Evolutionary conservation across 768 basidiomycete species (phyloP).

Genomic region (Rhizopogon sp.): DNA sequence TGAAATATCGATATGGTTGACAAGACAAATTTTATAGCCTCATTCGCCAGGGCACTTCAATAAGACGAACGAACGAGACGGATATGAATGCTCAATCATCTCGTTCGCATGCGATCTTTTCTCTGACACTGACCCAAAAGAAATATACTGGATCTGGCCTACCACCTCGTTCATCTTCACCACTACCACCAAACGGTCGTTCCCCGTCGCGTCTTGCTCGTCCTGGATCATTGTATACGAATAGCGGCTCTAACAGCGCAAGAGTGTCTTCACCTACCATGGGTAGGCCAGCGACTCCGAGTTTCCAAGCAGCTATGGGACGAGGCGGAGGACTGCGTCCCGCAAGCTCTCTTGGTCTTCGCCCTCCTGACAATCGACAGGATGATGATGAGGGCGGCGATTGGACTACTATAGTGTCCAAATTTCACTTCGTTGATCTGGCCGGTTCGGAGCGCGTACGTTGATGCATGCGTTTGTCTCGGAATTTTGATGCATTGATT

Average conservation of each 20-base stretch:
- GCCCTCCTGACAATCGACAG: constrained; percentile 43
- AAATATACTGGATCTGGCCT: constrained; percentile 68
- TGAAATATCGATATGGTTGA: constrained; percentile 1
- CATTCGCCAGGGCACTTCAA: constrained; percentile 83
- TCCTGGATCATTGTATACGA: constrained; percentile 70
- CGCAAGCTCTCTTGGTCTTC: constrained; percentile 71
- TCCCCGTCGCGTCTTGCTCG: constrained; percentile 76
- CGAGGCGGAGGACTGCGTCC: constrained; percentile 67
- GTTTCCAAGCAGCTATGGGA: constrained; percentile 71
- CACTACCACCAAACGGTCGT: constrained; percentile 67
- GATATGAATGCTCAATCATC: constrained; percentile 99
- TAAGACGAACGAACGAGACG: constrained; percentile 93
- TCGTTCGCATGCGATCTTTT: constrained; percentile 98
- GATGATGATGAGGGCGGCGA: constrained; percentile 67
- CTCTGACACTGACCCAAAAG: constrained; percentile 89
- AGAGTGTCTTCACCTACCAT: constrained; percentile 73
- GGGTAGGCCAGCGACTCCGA: constrained; percentile 75
- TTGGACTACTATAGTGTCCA: constrained; percentile 88
- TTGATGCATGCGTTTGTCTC: constrained; percentile 9
- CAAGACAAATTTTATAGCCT: constrained; percentile 45
- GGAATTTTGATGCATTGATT: constrained; percentile 11
- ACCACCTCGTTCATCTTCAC: constrained; percentile 74
- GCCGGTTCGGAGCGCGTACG: constrained; percentile 93
- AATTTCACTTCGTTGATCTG: constrained; percentile 98
- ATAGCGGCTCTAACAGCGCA: constrained; percentile 31